Conservation (phyloP, 139 green algal genomes). For the Desmodesmus armatus region DNA sequence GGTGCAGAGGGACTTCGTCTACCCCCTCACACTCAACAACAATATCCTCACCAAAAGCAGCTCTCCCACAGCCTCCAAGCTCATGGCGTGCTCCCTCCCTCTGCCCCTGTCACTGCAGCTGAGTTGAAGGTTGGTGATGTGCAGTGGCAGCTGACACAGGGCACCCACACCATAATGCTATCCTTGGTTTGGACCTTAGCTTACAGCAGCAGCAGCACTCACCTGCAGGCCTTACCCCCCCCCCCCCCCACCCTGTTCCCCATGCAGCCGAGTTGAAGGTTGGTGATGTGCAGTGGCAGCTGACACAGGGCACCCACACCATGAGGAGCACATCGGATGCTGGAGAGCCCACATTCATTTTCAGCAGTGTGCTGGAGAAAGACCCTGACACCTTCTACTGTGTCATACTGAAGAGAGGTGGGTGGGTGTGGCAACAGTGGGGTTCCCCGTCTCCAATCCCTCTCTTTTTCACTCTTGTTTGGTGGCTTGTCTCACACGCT, state of each 20-base stretch:
- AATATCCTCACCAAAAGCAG: too few species aligned
- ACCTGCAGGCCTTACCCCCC: too few species aligned
- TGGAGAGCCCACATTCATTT: slow-evolving; percentile 42
- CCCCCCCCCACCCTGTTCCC: too few species aligned
- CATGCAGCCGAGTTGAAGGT: not conserved
- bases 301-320: not conserved
- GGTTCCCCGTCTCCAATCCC: too few species aligned
- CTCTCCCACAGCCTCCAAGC: too few species aligned
- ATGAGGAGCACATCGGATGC: not conserved
- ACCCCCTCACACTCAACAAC: too few species aligned
- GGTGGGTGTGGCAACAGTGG: not conserved
- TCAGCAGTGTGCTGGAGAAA: not conserved
- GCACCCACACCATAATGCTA: not conserved
- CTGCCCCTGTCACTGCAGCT: not conserved
- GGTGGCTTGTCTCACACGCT: too few species aligned
- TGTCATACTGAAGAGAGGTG: slow-evolving; percentile 30
- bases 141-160: not conserved
- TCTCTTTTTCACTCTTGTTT: too few species aligned
- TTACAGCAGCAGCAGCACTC: too few species aligned
- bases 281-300: not conserved
- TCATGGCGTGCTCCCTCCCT: too few species aligned
- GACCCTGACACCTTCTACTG: slow-evolving; percentile 43
- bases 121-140: not conserved
- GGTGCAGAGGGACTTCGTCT: too few species aligned
- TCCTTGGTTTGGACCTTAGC: too few species aligned